These are phyloP conservation scores for Penicillium sclerotiorum DNA, from an alignment of 2,329 filamentous ascomycete species.

Conservation along the genomic window DNA sequence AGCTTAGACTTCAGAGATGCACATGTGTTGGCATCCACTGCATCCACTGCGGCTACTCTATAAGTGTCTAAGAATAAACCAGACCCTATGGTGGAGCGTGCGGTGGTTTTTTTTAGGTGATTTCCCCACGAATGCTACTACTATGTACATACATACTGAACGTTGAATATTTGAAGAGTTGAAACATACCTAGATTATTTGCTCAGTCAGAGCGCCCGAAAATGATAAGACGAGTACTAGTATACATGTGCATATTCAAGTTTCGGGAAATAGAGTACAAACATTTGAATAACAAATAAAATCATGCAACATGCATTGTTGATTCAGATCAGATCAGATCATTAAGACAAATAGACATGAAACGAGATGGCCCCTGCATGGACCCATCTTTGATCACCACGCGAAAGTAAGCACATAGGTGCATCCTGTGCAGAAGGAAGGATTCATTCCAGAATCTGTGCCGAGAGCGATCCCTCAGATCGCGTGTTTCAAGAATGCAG, in stretches of 20 bases:
- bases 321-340: background rate
- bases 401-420: background rate
- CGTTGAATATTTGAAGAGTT: too few relatives aligned
- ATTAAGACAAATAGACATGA: conserved; percentile 5
- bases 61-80: background rate
- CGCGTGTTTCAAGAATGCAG: conserved; percentile 13
- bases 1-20: background rate
- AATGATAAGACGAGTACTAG: too few relatives aligned
- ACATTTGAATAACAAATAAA: too few relatives aligned
- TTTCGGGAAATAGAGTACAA: too few relatives aligned
- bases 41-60: background rate
- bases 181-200: background rate
- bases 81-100: conserved; percentile 1
- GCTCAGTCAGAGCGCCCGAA: background rate
- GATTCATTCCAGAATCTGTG: conserved; percentile 14
- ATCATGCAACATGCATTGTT: background rate
- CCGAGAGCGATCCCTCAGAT: conserved; percentile 8
- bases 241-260: too few relatives aligned
- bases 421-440: conserved; percentile 8
- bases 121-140: background rate
- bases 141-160: too few relatives aligned
- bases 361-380: conserved; percentile 7
- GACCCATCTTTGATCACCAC: background rate
- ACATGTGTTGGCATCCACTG: background rate
- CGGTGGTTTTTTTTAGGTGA: background rate